Conservation (phyloP, 2,329 filamentous ascomycete genomes). For the Sporothrix inflata region DNA sequence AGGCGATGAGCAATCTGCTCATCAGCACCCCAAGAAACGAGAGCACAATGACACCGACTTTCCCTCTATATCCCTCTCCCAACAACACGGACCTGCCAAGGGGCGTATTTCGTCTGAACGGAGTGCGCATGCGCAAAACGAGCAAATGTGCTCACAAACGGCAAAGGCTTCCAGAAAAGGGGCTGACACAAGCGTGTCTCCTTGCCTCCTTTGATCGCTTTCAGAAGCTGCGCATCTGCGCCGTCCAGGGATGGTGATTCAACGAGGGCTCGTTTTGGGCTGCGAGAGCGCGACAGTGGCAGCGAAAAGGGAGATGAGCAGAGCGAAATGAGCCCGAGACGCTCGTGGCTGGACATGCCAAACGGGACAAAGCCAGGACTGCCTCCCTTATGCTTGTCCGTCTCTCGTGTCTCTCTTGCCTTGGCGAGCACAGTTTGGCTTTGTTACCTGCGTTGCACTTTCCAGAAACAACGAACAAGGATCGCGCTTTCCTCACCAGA, state of each 20-base stretch:
- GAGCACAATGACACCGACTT: background rate
- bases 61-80: background rate
- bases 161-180: background rate
- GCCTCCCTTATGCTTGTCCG: background rate
- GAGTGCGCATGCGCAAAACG: background rate
- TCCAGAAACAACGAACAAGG: background rate
- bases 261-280: constrained; percentile 1
- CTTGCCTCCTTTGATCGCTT: background rate
- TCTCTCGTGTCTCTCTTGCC: background rate
- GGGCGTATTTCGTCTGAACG: background rate
- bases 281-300: background rate
- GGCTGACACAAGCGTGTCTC: background rate
- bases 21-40: constrained; percentile 1
- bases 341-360: background rate
- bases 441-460: background rate
- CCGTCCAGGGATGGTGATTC: background rate
- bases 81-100: background rate
- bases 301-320: background rate
- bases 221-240: background rate
- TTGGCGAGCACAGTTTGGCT: background rate
- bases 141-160: background rate
- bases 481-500: background rate
- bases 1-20: background rate
- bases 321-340: background rate
- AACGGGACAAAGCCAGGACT: background rate